Evolutionary conservation across 495 filamentous ascomycete genomes (phyloP).

Genomic region (Talaromyces thailandensis): DNA sequence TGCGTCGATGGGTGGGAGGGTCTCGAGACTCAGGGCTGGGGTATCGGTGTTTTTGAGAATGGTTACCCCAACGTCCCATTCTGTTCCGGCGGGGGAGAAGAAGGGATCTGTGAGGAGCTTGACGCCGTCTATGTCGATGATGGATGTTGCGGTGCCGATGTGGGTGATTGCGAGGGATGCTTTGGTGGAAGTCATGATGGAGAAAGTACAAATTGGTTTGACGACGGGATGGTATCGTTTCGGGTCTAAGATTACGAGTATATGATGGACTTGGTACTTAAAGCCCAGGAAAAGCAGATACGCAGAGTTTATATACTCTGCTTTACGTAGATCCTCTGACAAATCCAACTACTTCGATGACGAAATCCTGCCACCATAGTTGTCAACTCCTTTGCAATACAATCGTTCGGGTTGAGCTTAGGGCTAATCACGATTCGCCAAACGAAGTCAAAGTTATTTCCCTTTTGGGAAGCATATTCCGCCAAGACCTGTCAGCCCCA

Average conservation of each 20-base stretch:
- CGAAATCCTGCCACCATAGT: no score
- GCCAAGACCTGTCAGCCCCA: not conserved
- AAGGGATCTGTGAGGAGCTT: conserved; percentile 46
- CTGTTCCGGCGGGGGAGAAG: conserved; percentile 36
- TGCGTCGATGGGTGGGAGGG: conserved; percentile 41
- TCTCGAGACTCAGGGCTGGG: conserved; percentile 25
- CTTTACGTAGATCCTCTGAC: not conserved
- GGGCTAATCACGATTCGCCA: not conserved
- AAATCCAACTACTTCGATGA: not conserved
- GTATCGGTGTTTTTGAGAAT: conserved; percentile 22
- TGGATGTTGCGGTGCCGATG: conserved; percentile 44
- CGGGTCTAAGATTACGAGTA: no score
- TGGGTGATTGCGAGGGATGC: conserved; percentile 23
- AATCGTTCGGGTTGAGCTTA: not conserved
- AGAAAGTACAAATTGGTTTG: not conserved
- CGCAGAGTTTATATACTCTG: not conserved
- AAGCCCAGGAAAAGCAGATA: not conserved
- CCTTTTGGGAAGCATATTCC: not conserved
- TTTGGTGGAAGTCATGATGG: not conserved
- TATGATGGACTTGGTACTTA: no score
- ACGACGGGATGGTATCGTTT: not conserved
- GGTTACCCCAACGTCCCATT: conserved; percentile 20
- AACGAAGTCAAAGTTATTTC: not conserved
- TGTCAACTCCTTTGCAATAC: no score
- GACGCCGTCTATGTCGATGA: conserved; percentile 36